These are phyloP conservation scores for Metarhizium guizhouense DNA, from an alignment of 2,329 filamentous ascomycete genomes.

Conservation along the genomic window DNA sequence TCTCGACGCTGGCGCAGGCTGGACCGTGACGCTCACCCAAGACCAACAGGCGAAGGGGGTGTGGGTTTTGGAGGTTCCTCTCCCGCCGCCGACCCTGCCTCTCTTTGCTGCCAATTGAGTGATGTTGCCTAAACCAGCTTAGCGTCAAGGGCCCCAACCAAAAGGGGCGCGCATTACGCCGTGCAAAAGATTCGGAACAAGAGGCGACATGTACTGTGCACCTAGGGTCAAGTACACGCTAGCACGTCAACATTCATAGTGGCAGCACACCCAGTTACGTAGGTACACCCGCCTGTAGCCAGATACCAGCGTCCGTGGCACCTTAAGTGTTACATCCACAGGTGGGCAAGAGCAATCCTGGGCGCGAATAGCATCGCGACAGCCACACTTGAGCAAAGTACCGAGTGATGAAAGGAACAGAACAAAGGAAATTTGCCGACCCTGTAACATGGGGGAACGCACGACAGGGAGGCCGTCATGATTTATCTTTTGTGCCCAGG, in stretches of 20 bases:
- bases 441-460: neutral
- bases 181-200: neutral
- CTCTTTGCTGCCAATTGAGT: neutral
- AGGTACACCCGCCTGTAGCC: neutral
- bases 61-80: slow-evolving; percentile 8
- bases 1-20: slow-evolving; percentile 12
- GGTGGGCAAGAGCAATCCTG: slow-evolving; percentile 2
- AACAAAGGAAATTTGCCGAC: neutral
- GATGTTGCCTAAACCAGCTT: neutral
- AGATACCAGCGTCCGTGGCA: neutral
- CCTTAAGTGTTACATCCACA: neutral
- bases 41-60: slow-evolving; percentile 11
- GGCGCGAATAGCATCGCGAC: slow-evolving; percentile 7
- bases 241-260: neutral
- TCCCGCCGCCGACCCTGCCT: slow-evolving; percentile 2
- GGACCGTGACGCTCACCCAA: slow-evolving; percentile 16
- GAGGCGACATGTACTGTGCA: neutral
- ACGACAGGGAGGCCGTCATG: neutral
- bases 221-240: neutral
- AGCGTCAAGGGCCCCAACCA: neutral
- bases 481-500: neutral
- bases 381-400: neutral
- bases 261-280: neutral
- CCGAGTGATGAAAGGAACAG: neutral
- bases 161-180: neutral